Evolutionary conservation across 495 filamentous ascomycete species (phyloP), one percentile per base, ranked within the genome.

Genomic region (Penicillium ucsense): DNA sequence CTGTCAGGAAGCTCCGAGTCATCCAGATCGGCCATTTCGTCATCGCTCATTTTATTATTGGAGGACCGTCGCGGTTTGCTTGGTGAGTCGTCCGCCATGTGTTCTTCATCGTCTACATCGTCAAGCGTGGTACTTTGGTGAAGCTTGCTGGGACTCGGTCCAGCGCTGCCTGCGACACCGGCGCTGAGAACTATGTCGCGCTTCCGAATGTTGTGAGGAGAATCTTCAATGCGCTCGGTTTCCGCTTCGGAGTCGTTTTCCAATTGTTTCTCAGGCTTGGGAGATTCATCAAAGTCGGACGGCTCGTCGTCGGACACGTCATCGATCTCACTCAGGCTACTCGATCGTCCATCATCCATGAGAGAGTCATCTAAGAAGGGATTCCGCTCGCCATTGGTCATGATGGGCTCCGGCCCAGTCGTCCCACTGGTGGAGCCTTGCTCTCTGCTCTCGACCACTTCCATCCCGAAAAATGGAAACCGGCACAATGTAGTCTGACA

Each of bases 191-290:
- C 72, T 41, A 88, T 82, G 63, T 84, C 77, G 55, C 73, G 73
- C 51, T 76, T 74, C 31, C 75, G 75, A 54, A 72, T 67, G 51
- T 90, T 88, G 47, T 85, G 80, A 20, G 92, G 94, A n/a, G 91
- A 90, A 59, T 86, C 81, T 54, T 94, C 91, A 55, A 97, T 76
- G 43, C 94, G 81, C 69, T 97, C 94, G 6, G 92, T 98, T 70
- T 96, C 92, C 30, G 94, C 92, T 66, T 98, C 92, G n/a, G 92
- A 94, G 68, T 97, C 91, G 54, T 85, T 85, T 48, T 84, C 82
- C 45, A 63, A 53, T 43, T 55, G 57, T 55, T 51, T 67, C 46
- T 67, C 64, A 41, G 51, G 61, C 50, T 72, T 72, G 45, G 51
- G 51, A 4, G 63, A 65, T 9, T 68, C 68, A 42, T 75, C 76